Conservation (phyloP, 148 eudicot genomes). For the Cornus florida region DNA sequence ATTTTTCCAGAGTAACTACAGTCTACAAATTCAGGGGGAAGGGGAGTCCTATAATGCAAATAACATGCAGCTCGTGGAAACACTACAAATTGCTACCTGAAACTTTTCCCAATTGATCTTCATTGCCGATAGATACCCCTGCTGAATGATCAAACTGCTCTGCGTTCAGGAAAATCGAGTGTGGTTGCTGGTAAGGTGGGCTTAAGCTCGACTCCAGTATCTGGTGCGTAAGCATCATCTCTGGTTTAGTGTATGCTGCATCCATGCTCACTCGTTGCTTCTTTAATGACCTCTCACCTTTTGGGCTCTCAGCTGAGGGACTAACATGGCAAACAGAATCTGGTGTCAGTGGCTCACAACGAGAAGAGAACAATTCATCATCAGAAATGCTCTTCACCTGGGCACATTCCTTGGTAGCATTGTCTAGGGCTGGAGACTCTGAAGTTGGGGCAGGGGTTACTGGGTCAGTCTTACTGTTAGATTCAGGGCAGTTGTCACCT, state of each 20-base stretch:
- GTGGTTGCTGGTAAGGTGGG: constrained; percentile 40
- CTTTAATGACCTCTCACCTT: constrained; percentile 39
- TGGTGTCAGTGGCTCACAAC: constrained; percentile 49
- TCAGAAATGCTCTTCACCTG: constrained; percentile 31
- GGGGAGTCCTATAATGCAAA: not conserved
- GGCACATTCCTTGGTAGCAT: constrained; percentile 26
- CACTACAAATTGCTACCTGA: constrained; percentile 18
- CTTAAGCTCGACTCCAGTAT: constrained; percentile 47
- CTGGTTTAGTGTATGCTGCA: constrained; percentile 21
- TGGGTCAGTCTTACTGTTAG: constrained; percentile 43
- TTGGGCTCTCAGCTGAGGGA: constrained; percentile 26
- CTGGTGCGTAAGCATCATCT: constrained; percentile 34
- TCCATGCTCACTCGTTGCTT: constrained; percentile 31
- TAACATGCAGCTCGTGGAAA: not conserved
- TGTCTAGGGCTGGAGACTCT: constrained; percentile 36
- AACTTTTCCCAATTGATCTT: constrained; percentile 22
- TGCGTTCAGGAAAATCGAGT: constrained; percentile 23
- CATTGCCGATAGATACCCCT: constrained; percentile 28
- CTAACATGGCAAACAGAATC: constrained; percentile 39
- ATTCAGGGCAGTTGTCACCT: constrained; percentile 31
- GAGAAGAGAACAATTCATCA: constrained; percentile 44
- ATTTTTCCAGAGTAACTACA: not conserved
- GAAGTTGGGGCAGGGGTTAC: constrained; percentile 57
- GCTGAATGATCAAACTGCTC: constrained; percentile 37
- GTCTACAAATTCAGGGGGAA: not conserved